Conservation (phyloP, 495 filamentous ascomycete genomes). For the Chaetomium cochliodes region DNA sequence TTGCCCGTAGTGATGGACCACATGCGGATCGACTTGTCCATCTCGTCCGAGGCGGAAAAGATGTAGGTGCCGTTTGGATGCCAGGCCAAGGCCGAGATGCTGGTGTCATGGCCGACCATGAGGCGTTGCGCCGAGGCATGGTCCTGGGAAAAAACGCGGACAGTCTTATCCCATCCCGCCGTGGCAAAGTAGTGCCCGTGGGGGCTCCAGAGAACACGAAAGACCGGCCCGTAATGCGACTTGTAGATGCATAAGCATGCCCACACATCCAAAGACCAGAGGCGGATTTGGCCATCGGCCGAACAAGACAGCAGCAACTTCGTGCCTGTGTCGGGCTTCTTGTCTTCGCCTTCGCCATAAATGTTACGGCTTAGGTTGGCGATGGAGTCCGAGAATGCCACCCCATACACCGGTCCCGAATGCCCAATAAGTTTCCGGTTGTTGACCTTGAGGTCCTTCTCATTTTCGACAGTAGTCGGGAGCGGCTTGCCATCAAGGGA, state of each 20-base stretch:
- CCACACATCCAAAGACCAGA: constrained; percentile 92
- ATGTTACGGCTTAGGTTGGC: constrained; percentile 47
- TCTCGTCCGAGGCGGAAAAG: constrained; percentile 77
- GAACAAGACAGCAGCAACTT: constrained; percentile 83
- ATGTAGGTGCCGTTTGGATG: constrained; percentile 91
- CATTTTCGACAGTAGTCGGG: constrained; percentile 42
- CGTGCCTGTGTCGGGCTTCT: constrained; percentile 59
- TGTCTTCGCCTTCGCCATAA: constrained; percentile 42
- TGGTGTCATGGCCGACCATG: constrained; percentile 85
- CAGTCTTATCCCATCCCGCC: constrained; percentile 81
- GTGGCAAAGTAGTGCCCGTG: constrained; percentile 95
- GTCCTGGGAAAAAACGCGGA: constrained; percentile 85
- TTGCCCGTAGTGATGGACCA: constrained; percentile 87
- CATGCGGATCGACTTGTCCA: constrained; percentile 91
- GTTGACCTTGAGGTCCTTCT: constrained; percentile 47
- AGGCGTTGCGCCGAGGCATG: constrained; percentile 86
- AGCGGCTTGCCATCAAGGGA: constrained; percentile 75
- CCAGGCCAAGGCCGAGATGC: constrained; percentile 80
- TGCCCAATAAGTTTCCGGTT: constrained; percentile 87
- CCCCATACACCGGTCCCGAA: constrained; percentile 79
- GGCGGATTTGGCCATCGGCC: constrained; percentile 78
- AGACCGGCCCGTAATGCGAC: constrained; percentile 82
- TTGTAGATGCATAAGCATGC: constrained; percentile 89
- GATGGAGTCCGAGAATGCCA: constrained; percentile 85
- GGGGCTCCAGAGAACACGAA: constrained; percentile 86